Base-by-base conservation (phyloP, 2,329 filamentous ascomycete genomes). In the Coniochaeta sp. region DNA sequence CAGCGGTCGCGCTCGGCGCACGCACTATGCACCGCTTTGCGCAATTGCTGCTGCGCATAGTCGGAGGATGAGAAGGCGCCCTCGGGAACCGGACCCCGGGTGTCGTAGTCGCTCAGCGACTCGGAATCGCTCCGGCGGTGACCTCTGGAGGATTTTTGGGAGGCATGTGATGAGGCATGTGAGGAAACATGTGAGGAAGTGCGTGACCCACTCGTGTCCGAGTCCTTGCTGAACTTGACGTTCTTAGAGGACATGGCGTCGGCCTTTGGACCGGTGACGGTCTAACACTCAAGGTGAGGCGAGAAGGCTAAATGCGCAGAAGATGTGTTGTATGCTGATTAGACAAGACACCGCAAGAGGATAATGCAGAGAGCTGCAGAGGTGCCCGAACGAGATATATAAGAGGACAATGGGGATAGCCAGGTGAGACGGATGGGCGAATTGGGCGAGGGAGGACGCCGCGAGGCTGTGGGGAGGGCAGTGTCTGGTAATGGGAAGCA, bases 321-420 rank as follows among this genome's bases (percentile, higher is more conserved):
- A 66, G 63, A 68, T 69, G 67, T 70, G 68, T 70, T 67, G 63
- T 68, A 63, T 69, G 70, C 67, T 70, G 68, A 70, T 71, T 70
- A 70, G 69, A 72, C 67, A 61, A 64, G 60, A 55, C 57, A 58
- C 61, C 57, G 61, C 59, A 60, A 58, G 60, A 62, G 62, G 60
- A 60, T 40, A 60, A 57, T 52, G 60, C 57, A 47, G 38, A 40
- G 33, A 57, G 65, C 67, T 72, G 70, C 71, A 71, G 62, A 57
- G 63, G 66, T 72, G 69, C 70, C 70, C 68, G 66, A 73, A 63
- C 61, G 61, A 62, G 63, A 64, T 68, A 66, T 66, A 66, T 64
- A 66, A 62, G 64, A 59, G 62, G 62, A 58, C 59, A 62, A 62
- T 63, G 66, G 62, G 31, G 34, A 36, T 12, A 9, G 14, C 40